Evolutionary conservation across 202 grass and related monocot genomes (phyloP), one percentile per base, ranked within the genome.

Genomic region (Zizania palustris): DNA sequence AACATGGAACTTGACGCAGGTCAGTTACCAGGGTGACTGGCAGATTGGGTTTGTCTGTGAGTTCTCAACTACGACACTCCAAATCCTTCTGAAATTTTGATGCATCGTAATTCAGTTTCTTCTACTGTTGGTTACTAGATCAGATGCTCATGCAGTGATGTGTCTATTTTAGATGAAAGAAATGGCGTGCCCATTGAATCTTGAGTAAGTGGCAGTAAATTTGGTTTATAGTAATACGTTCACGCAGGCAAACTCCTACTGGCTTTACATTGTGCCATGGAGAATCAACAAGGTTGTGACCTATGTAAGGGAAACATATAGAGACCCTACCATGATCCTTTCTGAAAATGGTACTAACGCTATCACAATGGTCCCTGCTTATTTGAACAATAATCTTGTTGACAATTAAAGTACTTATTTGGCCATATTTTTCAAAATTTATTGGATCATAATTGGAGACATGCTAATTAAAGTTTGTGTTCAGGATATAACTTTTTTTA

Each of bases 201-300:
- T 54, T 82, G 72, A 22, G 94, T 97, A 93, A 86, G 75, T 72
- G 60, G 16, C 18, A 21, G 4, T 56, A 42, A 3, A 15, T 60
- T 65, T 82, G 55, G 1, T 42, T 9, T 66, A 16, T 16, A 77
- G 35, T 16, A 15, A 2, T 43, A 56, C 10, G 1, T 12, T 77
- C 71, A 69, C 86, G 58, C 85, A 93, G 94, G 87, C 91, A 67
- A 71, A 97, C 67, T 93, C 94, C 11, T 63, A 86, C 11, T 97
- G 94, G 91, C 79, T 97, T 21, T 93, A 92, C 84, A 92, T 93
- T 77, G 94, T 93, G 43, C 94, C 94, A 6, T 93, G 91, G 94
- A 91, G 94, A 67, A 93, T 92, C 69, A 93, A 93, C 78, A 97
- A 88, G 67, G 91, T 91, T 36, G 84, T 97, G 41, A 92, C 80